Base-by-base conservation (phyloP, 768 basidiomycete species). In the Tricholoma hemisulphureum region DNA sequence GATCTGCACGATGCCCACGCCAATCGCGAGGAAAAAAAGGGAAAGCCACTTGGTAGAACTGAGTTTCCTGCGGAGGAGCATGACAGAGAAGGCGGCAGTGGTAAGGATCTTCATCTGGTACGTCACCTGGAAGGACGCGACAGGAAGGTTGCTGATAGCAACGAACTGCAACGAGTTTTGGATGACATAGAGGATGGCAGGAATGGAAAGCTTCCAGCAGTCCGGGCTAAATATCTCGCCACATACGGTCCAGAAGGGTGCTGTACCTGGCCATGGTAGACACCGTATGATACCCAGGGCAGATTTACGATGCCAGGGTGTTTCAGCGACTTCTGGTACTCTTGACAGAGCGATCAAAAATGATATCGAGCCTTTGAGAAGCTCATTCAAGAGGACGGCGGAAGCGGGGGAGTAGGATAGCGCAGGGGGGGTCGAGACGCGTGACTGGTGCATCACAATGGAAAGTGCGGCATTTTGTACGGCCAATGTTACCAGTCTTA, bases 101-200 rank as follows among this genome's bases (percentile, higher is more conserved):
- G 95, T 98, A 56, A 98, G 82, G 69, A 98, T 98, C 74, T 98
- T 98, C 95, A 98, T 95, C 74, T 98, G 95, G 71, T 98, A 96
- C 8, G 91, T 92, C 61, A 98, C 94, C 71, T 98, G 96, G 77
- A 98, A 99, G 2, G 96, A 93, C 13, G 97, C 96, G 53, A 94
- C 95, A 35, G 93, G 93, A 57, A 99, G 84, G 73, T 99, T 98
- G 62, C 86, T 85, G 60, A 96, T 89, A 21, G 97, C 97, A 63
- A 97, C 93, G 73, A 96, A 99, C 72, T 98, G 97, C 21, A 99
- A 85, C 35, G 92, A 91, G 71, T 98, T 98, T 73, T 98, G 93
- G n/a, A 96, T 82, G 62, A 95, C 88, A 67, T 97, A 98, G 63
- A 98, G 88, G 60, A 97, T 80, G 18, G 96, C 95, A 1, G 96